Evolutionary conservation across 2,329 filamentous ascomycete species (phyloP).

Genomic region (Pseudonectria foliicola): DNA sequence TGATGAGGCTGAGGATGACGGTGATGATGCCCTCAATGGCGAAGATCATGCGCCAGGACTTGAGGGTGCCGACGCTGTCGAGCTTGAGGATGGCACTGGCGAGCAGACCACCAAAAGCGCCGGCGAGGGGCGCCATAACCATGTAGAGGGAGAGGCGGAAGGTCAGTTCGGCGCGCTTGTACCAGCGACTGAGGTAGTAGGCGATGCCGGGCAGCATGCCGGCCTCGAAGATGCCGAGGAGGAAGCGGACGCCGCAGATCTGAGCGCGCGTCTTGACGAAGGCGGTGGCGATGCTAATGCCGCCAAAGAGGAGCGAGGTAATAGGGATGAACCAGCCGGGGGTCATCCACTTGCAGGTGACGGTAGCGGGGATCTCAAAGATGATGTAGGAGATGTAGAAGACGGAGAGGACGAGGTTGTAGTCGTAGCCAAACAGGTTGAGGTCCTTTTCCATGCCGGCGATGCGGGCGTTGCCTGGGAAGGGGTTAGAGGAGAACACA

Average conservation of each 20-base stretch:
- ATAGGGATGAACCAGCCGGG: constrained; percentile 58
- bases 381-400: constrained; percentile 63
- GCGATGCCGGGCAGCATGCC: constrained; percentile 60
- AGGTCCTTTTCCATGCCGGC: constrained; percentile 53
- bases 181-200: constrained; percentile 60
- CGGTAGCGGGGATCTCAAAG: constrained; percentile 57
- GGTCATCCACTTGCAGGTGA: constrained; percentile 56
- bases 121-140: constrained; percentile 58
- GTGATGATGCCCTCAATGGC: constrained; percentile 61
- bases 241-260: constrained; percentile 51
- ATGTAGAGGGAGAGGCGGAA: constrained; percentile 59
- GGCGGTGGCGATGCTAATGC: constrained; percentile 51
- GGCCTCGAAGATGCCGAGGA: constrained; percentile 56
- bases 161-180: constrained; percentile 53
- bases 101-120: constrained; percentile 60
- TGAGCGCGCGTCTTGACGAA: constrained; percentile 46
- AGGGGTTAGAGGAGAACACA: constrained; percentile 1
- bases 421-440: constrained; percentile 49
- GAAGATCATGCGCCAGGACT: constrained; percentile 64
- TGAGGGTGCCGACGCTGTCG: constrained; percentile 45
- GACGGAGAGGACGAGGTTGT: constrained; percentile 53
- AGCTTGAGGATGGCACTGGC: constrained; percentile 56
- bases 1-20: constrained; percentile 43
- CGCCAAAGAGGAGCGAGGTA: constrained; percentile 50
- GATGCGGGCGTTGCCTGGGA: constrained; percentile 41